phyloP scores from a whole-genome alignment of 768 basidiomycete genomes.

The Agaricus sinodeliciosus region DNA sequence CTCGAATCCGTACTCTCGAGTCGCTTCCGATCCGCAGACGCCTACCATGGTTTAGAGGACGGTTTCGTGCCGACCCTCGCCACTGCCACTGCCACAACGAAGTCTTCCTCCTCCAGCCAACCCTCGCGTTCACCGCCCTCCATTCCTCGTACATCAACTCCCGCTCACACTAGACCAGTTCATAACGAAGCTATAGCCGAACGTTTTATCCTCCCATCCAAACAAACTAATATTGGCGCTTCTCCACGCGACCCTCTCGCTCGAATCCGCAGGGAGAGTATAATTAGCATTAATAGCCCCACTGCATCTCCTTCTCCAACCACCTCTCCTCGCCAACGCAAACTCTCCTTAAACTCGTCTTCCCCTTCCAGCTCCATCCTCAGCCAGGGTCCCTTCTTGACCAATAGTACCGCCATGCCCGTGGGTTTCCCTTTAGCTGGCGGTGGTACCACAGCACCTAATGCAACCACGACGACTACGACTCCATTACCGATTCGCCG shows the following conservation, averaged over 20 bases:
- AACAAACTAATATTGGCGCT: constrained; percentile 20
- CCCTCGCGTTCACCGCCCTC: constrained; percentile 16
- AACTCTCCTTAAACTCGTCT: constrained; percentile 40
- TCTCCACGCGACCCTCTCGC: constrained; percentile 10
- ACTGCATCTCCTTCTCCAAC: constrained; percentile 2
- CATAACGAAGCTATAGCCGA: constrained; percentile 23
- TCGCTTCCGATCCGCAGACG: constrained; percentile 60
- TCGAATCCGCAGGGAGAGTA: constrained; percentile 3
- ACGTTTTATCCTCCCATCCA: constrained; percentile 29
- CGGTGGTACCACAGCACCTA: constrained; percentile 18
- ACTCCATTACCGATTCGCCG: constrained; percentile 25
- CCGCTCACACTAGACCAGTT: constrained; percentile 10
- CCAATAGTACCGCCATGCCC: not conserved
- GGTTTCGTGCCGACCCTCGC: constrained; percentile 67
- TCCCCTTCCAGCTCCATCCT: constrained; percentile 21
- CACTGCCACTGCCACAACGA: not conserved
- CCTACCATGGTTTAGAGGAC: constrained; percentile 21
- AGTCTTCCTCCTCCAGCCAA: constrained; percentile 9
- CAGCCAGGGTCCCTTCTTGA: constrained; percentile 4
- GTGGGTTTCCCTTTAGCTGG: constrained; percentile 9
- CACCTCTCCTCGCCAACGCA: constrained; percentile 33
- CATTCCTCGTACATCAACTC: constrained; percentile 15
- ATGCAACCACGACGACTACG: constrained; percentile 19
- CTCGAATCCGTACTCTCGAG: constrained; percentile 72
- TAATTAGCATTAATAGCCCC: not conserved